Base-by-base conservation (phyloP, 2,329 filamentous ascomycete genomes). In the Talaromyces sp. region DNA sequence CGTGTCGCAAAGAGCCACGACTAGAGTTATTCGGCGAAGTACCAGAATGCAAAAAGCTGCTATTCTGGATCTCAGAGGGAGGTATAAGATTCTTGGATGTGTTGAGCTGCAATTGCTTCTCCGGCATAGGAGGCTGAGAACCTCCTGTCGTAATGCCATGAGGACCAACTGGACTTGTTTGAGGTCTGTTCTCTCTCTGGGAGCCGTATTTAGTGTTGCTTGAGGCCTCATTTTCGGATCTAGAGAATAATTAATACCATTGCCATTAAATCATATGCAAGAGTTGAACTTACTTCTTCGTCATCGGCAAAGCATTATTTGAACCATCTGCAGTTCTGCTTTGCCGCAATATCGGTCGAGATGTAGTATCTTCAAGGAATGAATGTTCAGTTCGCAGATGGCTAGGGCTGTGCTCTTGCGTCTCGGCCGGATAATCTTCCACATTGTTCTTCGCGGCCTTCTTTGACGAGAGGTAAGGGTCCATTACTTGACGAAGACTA, bases 401-500 rank as follows among this genome's bases (percentile, higher is more conserved):
- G 10, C 15, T 40, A 6, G 43, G 31, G 19, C 25, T 59, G 22
- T 60, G 15, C 25, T 59, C 62, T 10, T 45, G 53, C 13, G 29
- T n/a, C 17, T 64, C 54, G 71, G 69, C 17, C 27, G 38, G 19
- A 31, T 4, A 8, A 5, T 70, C 70, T 54, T 69, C 69, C 22
- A 68, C 67, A 29, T 67, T 65, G 61, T 74, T 71, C 47, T 73
- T 73, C 34, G 66, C 65, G 58, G 70, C 67, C 63, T 64, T 63
- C 22, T 68, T 67, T 40, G 60, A 69, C 10, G 53, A 73, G 17
- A 97, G 80, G 75, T 92, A 97, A 6, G 91, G 92, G 77, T 90
- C 91, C 92, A 97, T 96, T 61, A 91, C 91, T 78, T 91, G 87
- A 67, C 91, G 87, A 70, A 97, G 81, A 77, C 92, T 97, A 75